Base-by-base conservation (phyloP, 139 green algal species). In the Eudorina sp. region DNA sequence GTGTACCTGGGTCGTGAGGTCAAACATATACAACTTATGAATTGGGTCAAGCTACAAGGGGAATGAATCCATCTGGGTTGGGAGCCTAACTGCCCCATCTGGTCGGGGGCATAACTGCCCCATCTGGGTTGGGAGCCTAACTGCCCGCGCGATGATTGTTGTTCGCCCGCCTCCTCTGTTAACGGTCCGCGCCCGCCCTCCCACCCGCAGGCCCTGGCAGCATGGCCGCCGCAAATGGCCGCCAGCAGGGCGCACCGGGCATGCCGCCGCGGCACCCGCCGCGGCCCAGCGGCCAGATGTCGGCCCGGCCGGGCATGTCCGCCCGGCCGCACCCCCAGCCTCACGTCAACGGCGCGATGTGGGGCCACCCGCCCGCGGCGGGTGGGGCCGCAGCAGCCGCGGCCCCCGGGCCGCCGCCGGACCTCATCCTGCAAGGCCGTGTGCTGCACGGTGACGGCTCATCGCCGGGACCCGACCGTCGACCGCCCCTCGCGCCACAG, bases 391-490 rank as follows among this genome's bases (percentile, higher is more conserved):
- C 21, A 5, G 77, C 77, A 1, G 53, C 53, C 25, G 19, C 36
- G 19, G 40, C n/a, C 11, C 78, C 41, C 1, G 8, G 41, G 29
- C 43, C 60, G n/a, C n/a, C 60, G 23, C 55, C 80, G 3, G 80
- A 76, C 19, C 58, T 86, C 41, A 46, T 86, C 0, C 60, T 86
- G 60, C 80, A 77, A 18, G 80, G 80, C 29, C 80, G 80, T 19
- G 23, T 86, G 36, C 55, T 31, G 36, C 77, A 66, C 18, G 77
- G 77, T 21, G 77, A 66, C 11, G 6, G 27, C 0, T 9, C 74
- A 6, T 31, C 46, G 31, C 46, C 74, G 16, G 51, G 76, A 66
- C 53, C 53, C 19, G 31, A 45, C 11, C 34, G 34, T 31, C 34
- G 48, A 19, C 36, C 53, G 53, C 77, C 36, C 18, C 77, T 53